These are phyloP conservation scores for Zopfia rhizophila DNA, from an alignment of 2,329 filamentous ascomycete species.

Conservation along the genomic window DNA sequence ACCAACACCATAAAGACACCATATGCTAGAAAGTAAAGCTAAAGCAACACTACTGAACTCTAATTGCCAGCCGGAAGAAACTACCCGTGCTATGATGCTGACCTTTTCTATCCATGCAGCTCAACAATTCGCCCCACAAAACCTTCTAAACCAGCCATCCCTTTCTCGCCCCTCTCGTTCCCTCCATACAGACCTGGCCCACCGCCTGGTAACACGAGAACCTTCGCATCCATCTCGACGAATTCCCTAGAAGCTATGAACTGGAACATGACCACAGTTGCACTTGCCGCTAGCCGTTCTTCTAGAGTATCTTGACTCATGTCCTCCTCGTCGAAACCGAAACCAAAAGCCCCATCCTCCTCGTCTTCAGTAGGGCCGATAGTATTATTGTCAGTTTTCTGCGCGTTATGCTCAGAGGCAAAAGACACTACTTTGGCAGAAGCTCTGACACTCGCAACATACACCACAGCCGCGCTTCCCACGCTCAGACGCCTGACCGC, in stretches of 20 bases:
- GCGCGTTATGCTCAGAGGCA: constrained; percentile 30
- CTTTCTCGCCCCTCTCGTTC: constrained; percentile 60
- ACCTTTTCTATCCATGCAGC: constrained; percentile 4
- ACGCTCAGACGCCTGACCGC: constrained; percentile 71
- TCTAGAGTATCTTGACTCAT: constrained; percentile 52
- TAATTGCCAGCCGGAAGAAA: too few relatives aligned
- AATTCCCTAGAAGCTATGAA: constrained; percentile 77
- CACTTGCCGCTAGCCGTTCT: constrained; percentile 50
- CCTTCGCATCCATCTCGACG: constrained; percentile 75
- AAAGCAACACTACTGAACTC: too few relatives aligned
- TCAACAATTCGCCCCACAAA: constrained; percentile 72
- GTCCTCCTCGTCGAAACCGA: constrained; percentile 58
- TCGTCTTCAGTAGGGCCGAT: constrained; percentile 35
- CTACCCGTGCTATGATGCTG: too few relatives aligned
- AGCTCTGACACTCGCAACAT: constrained; percentile 86
- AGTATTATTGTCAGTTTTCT: constrained; percentile 32
- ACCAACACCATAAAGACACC: too few relatives aligned
- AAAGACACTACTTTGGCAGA: constrained; percentile 76
- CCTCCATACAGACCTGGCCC: constrained; percentile 68
- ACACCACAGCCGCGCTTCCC: constrained; percentile 80
- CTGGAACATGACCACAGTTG: constrained; percentile 70
- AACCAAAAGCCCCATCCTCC: constrained; percentile 61
- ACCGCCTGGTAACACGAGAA: constrained; percentile 77
- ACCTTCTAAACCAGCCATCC: constrained; percentile 72
- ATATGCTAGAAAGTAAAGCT: too few relatives aligned